Conservation (phyloP, 2,329 filamentous ascomycete species). For the Huntiella savannae region DNA sequence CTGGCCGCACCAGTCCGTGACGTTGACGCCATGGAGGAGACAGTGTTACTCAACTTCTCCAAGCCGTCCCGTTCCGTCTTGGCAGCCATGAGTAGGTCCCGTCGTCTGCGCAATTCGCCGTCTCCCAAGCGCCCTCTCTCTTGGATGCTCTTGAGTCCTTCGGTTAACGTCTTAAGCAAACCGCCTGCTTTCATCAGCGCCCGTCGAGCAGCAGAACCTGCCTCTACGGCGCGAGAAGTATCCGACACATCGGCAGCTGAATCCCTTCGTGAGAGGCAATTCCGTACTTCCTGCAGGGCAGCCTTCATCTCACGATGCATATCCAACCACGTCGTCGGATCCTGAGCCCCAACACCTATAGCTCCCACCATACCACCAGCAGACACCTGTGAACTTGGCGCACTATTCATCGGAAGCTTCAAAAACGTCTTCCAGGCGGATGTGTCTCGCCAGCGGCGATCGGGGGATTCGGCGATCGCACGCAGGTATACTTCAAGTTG, state of each 20-base stretch:
- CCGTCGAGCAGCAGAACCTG: constrained; percentile 55
- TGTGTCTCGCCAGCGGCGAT: constrained; percentile 57
- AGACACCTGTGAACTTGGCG: constrained; percentile 28
- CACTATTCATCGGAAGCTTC: constrained; percentile 40
- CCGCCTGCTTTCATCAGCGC: constrained; percentile 50
- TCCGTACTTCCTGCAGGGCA: constrained; percentile 46
- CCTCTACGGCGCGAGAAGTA: constrained; percentile 33
- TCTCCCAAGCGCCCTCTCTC: constrained; percentile 42
- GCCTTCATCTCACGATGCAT: constrained; percentile 55
- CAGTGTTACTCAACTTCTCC: constrained; percentile 48
- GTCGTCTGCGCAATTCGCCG: constrained; percentile 52
- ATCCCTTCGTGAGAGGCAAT: constrained; percentile 49
- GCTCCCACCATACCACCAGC: constrained; percentile 26
- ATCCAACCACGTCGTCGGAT: constrained; percentile 58
- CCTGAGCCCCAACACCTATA: constrained; percentile 25
- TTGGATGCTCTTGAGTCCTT: constrained; percentile 41
- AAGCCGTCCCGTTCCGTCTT: constrained; percentile 58
- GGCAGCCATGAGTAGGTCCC: constrained; percentile 50
- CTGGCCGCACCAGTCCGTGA: constrained; percentile 22
- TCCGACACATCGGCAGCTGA: constrained; percentile 23
- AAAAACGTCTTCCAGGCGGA: constrained; percentile 56
- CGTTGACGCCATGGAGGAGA: constrained; percentile 22
- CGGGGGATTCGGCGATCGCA: constrained; percentile 52
- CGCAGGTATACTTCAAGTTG: constrained; percentile 54
- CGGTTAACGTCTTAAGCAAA: constrained; percentile 42